Evolutionary conservation across 306 rosid genomes (phyloP), one percentile per base, ranked within the genome.

Genomic region (Heteromeles arbutifolia): DNA sequence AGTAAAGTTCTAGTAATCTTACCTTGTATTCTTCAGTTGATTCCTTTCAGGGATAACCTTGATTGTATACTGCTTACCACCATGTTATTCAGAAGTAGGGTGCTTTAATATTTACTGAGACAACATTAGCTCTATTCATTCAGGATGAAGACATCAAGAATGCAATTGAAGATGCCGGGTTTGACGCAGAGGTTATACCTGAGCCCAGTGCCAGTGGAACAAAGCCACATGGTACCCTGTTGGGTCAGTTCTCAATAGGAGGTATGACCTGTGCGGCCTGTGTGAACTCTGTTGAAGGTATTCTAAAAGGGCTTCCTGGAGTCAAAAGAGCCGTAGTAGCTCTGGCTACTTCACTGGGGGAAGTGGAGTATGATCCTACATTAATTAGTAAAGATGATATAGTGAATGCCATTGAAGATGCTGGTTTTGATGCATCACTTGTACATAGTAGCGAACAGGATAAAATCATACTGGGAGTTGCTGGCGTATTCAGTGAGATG

Each of bases 181-280:
- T 95, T 78, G 99, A 92, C 28, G 99, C 97, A 25, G 97, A 95
- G 76, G 84, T 95, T 77, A 82, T 95, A 79, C 90, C 93, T 14
- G 99, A 95, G 73, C 73, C 97, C 68, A 79, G 70, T 82, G 79
- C 87, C 52, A 57, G 45, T 50, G 97, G 90, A 81, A 81, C 80
- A 82, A 81, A 83, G 77, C 84, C 84, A 18, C 84, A 85, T 52
- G 95, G 82, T 74, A 89, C 91, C 22, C 43, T 92, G 79, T 72
- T 85, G 71, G 99, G 97, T 71, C 99, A 92, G 85, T 95, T 95
- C 87, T 84, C 88, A 26, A 90, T 95, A 41, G 91, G 99, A 63
- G 99, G 99, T 67, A 95, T 95, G 97, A 95, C 99, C 76, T 95
- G 99, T 82, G 97, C 99, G 69, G 99, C 99, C 31, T 95, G 99